Conservation (phyloP, 2,329 filamentous ascomycete genomes). For the Nothomitra cinnamomea region DNA sequence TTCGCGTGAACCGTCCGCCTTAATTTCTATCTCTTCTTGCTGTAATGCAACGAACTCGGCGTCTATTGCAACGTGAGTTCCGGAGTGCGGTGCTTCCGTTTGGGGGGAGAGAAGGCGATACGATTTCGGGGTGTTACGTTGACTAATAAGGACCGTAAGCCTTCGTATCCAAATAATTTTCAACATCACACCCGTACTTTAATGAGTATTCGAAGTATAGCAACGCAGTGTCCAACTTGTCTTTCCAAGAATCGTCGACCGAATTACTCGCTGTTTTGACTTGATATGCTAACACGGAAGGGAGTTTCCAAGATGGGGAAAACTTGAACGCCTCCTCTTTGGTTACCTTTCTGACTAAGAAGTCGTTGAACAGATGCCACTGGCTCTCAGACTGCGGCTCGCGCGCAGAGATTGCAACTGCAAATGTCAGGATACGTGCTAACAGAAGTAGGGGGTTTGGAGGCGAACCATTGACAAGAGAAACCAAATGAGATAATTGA, state of each 20-base stretch:
- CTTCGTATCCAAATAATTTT: neutral
- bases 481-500: constrained; percentile 79
- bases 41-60: constrained; percentile 92
- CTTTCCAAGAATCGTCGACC: constrained; percentile 76
- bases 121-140: constrained; percentile 25
- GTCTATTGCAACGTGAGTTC: constrained; percentile 73
- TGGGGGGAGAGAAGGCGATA: constrained; percentile 40
- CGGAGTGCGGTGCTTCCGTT: constrained; percentile 49
- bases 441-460: constrained; percentile 2
- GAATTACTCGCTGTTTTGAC: constrained; percentile 63
- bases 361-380: constrained; percentile 98
- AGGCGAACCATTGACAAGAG: constrained; percentile 61
- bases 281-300: constrained; percentile 77
- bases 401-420: constrained; percentile 49
- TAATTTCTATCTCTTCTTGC: constrained; percentile 89
- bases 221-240: constrained; percentile 64
- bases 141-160: neutral
- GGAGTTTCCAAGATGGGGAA: constrained; percentile 81
- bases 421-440: neutral
- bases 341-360: constrained; percentile 66
- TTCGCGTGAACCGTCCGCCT: constrained; percentile 80
- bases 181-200: constrained; percentile 20
- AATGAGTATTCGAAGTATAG: constrained; percentile 57
- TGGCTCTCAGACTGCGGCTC: constrained; percentile 43
- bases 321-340: constrained; percentile 77